Conservation (phyloP, 2,329 filamentous ascomycete genomes). For the Westerdykella aurantiaca region DNA sequence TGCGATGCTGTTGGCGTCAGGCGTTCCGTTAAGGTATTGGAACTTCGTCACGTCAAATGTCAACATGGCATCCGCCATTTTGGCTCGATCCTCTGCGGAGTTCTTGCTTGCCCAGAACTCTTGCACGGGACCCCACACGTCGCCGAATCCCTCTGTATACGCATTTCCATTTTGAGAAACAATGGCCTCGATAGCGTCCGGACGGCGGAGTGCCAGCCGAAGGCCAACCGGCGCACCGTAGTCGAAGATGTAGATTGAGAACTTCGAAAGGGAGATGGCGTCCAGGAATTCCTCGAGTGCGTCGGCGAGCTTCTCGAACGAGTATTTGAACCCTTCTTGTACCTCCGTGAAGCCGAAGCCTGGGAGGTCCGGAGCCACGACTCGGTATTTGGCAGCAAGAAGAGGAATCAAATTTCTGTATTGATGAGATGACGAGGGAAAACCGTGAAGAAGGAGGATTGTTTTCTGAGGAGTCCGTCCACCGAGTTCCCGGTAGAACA, state of each 20-base stretch:
- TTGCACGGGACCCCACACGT: conserved; percentile 48
- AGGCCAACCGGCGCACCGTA: conserved; percentile 55
- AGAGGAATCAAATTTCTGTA: conserved; percentile 44
- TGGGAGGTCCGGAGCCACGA: conserved; percentile 55
- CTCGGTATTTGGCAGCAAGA: conserved; percentile 38
- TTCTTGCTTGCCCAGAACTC: conserved; percentile 45
- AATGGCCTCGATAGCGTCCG: conserved; percentile 47
- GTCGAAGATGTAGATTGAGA: conserved; percentile 57
- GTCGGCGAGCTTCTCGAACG: conserved; percentile 48
- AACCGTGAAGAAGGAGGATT: conserved; percentile 45
- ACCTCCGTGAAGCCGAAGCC: conserved; percentile 55
- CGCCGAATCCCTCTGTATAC: conserved; percentile 50
- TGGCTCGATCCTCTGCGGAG: conserved; percentile 13
- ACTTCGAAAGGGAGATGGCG: conserved; percentile 40
- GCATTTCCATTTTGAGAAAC: conserved; percentile 58
- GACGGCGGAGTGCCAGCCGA: conserved; percentile 48
- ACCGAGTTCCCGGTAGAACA: too few relatives aligned
- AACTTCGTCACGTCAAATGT: conserved; percentile 24
- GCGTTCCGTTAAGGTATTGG: conserved; percentile 43
- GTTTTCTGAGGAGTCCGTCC: too few relatives aligned
- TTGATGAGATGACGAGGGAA: conserved; percentile 43
- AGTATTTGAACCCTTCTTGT: conserved; percentile 45
- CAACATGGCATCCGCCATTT: conserved; percentile 12
- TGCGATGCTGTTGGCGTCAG: conserved; percentile 32
- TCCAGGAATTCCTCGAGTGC: conserved; percentile 48